Evolutionary conservation across 345 rosid species (phyloP).

Genomic region (Brassica napus): Da-Ae NC_063449.1:9302001-9302500

Average conservation of each 20-base stretch:
- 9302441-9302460: background rate
- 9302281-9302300: constrained; percentile 34
- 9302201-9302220: constrained; percentile 31
- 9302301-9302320: constrained; percentile 29
- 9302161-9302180: constrained; percentile 22
- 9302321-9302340: constrained; percentile 23
- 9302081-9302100: background rate
- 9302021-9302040: background rate
- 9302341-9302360: background rate
- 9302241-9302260: constrained; percentile 33
- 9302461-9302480: background rate
- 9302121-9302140: background rate
- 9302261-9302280: constrained; percentile 11
- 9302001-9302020: constrained; percentile 11
- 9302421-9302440: background rate
- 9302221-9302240: constrained; percentile 37
- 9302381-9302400: background rate
- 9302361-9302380: background rate
- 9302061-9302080: background rate
- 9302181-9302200: constrained; percentile 17
- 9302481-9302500: too few relatives aligned
- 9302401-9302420: background rate
- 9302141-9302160: background rate
- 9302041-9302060: constrained; percentile 12
- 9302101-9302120: constrained; percentile 24